phyloP scores from a whole-genome alignment of 495 filamentous ascomycete species.

The Penicillium bovifimosum region DNA sequence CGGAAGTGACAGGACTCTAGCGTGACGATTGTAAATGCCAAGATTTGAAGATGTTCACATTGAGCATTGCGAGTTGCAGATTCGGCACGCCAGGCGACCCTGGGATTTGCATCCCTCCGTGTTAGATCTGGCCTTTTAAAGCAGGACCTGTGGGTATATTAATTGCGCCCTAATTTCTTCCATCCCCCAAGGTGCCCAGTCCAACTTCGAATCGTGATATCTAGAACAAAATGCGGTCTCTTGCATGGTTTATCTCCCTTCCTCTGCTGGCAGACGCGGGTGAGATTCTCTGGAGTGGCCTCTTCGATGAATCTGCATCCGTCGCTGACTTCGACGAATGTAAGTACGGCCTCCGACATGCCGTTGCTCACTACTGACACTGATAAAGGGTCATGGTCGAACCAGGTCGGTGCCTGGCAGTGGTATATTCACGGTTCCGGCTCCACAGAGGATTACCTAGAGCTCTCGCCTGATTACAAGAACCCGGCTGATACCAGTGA shows the following conservation, averaged over 20 bases:
- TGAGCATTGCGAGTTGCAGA: too few relatives aligned
- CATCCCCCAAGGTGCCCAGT: neutral
- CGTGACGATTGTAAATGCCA: neutral
- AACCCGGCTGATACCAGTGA: conserved; percentile 61
- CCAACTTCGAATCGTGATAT: neutral
- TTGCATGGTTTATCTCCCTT: conserved; percentile 12
- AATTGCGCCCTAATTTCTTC: too few relatives aligned
- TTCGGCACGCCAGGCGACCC: neutral
- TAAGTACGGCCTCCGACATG: neutral
- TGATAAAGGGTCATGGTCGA: conserved; percentile 53
- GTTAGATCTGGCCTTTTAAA: neutral
- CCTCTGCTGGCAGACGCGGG: conserved; percentile 18
- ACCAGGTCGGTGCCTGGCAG: conserved; percentile 62
- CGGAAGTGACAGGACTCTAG: neutral
- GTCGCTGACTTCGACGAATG: conserved; percentile 14
- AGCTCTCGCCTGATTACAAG: conserved; percentile 51
- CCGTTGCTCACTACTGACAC: neutral
- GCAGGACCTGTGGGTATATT: neutral
- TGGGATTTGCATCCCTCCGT: conserved; percentile 1
- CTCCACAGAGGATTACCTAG: conserved; percentile 52
- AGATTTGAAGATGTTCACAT: neutral
- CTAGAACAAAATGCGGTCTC: conserved; percentile 14
- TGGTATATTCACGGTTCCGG: conserved; percentile 67
- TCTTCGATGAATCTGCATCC: conserved; percentile 20
- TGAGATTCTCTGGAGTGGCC: conserved; percentile 24